Base-by-base conservation (phyloP, 116 monocot genomes). In the Iris pallida region DNA sequence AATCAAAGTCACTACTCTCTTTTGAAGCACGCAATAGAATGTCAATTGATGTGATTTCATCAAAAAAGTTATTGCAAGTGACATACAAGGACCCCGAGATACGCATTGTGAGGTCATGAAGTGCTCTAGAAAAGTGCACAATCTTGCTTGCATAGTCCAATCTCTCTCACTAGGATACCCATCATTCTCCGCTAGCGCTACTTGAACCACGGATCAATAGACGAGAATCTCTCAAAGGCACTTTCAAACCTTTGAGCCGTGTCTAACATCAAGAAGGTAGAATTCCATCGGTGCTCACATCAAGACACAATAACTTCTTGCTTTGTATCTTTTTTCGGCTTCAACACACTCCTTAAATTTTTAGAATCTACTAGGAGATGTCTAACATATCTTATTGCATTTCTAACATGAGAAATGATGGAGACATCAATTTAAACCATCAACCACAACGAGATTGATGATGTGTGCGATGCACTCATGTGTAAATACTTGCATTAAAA, bases 311-410 rank as follows among this genome's bases (percentile, higher is more conserved):
- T 5, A n/a, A n/a, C 4, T 9, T 48, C 5, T 65, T 65, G 49
- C 8, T 65, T 49, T 47, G 0, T 0, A 49, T 65, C 49, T 19
- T 49, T 19, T 49, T 65, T 65, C 47, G 47, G 17, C 12, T 11
- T 65, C 19, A 49, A 65, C n/a, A 15, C 61, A 62, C 15, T 62
- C 61, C 13, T 62, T 62, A 62, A 62, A 62, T 3, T 62, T 62
- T 62, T 13, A 5, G 12, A 62, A 15, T 13, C 42, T 62, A 10
- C 0, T 4, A 11, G 43, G 43, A 42, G 61, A 62, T 43, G 41
- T 43, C n/a, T 62, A 0, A 62, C 12, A 62, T 62, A 7, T 8
- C 15, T 62, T 8, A 59, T n/a, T 1, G 14, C 42, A 13, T 6
- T 10, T 12, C 30, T 30, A 30, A 30, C 30, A 30, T 44, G 8